phyloP scores from a whole-genome alignment of 768 basidiomycete species.

The Clitopilus hobsonii region DNA sequence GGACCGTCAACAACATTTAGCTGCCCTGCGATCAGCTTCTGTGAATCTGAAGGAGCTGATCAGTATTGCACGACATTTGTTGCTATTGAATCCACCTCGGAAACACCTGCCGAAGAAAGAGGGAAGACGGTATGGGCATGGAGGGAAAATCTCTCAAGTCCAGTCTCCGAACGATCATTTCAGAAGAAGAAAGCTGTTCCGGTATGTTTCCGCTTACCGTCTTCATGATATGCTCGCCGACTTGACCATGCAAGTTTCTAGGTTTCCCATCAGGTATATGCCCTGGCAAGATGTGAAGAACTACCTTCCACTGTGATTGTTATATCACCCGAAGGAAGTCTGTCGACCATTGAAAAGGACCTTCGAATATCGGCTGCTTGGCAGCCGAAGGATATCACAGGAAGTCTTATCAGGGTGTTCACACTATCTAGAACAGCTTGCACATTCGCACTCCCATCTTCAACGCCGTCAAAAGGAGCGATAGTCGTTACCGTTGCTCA shows the following conservation, averaged over 20 bases:
- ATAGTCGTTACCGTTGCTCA: conserved; percentile 18
- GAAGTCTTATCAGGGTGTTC: conserved; percentile 19
- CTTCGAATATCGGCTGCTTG: conserved; percentile 17
- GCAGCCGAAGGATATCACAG: conserved; percentile 7
- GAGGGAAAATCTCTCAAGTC: conserved; percentile 46
- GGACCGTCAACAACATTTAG: conserved; percentile 62
- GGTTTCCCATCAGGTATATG: conserved; percentile 37
- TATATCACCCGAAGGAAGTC: conserved; percentile 24
- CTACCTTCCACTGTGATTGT: conserved; percentile 19
- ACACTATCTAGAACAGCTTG: conserved; percentile 22
- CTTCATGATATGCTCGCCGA: conserved; percentile 8
- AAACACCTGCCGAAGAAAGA: conserved; percentile 31
- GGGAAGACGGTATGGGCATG: conserved; percentile 59
- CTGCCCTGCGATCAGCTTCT: conserved; percentile 48
- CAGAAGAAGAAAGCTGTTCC: conserved; percentile 36
- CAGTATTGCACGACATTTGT: conserved; percentile 50
- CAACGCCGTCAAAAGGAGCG: conserved; percentile 15
- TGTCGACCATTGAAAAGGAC: conserved; percentile 26
- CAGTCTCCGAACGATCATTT: conserved; percentile 22
- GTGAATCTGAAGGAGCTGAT: conserved; percentile 25
- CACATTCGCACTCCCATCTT: conserved; percentile 21
- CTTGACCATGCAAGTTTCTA: conserved; percentile 19
- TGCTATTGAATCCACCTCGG: conserved; percentile 44
- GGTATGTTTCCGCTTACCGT: conserved; percentile 30
- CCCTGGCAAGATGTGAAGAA: conserved; percentile 19